Evolutionary conservation across 768 basidiomycete genomes (phyloP), one percentile per base, ranked within the genome.

Genomic region (Calvatia gigantea): DNA sequence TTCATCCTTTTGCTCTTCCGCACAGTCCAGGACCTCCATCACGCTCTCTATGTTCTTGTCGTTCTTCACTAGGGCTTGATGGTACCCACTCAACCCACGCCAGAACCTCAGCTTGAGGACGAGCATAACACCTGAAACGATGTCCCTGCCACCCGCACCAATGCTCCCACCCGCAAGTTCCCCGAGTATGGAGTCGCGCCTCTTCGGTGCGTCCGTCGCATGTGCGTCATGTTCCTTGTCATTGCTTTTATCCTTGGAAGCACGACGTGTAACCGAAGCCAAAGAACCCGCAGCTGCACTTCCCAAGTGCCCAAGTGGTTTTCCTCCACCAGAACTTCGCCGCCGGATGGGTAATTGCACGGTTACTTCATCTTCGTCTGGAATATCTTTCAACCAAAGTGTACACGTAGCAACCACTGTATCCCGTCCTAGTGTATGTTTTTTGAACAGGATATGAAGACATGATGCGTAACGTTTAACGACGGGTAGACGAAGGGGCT

Each of bases 361-460:
- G 3, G 48, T 57, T 11, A 69, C 54, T 41, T 73, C 69, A 35
- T 71, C 67, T 31, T 67, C 64, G 53, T 77, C 75, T 0, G 67
- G 67, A 1, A 79, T 61, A 48, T 79, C 76, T 58, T 73, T 76
- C 43, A 79, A 58, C 77, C 77, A 79, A 0, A 77, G 54, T 14
- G 69, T 70, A 9, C 69, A 60, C 54, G 72, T 75, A 4, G 74
- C 75, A 12, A 67, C 61, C 8, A 69, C 73, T 19, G 58, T 56
- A 42, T 77, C 75, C 2, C 65, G 67, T 0, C 72, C 70, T 0
- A 75, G 32, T 11, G 58, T 63, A 33, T 61, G 65, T 50, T 70
- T 73, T 29, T 67, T 64, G 55, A 79, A 70, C 51, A 72, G 62
- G 21, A 79, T 58, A 6, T 75, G 53, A 2, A 79, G 58, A 57